Percentiles rank a stretch among this genome's conserved stretches.
phyloP scores from a whole-genome alignment of 345 rosid genomes.

The Jatropha curcas region DNA sequence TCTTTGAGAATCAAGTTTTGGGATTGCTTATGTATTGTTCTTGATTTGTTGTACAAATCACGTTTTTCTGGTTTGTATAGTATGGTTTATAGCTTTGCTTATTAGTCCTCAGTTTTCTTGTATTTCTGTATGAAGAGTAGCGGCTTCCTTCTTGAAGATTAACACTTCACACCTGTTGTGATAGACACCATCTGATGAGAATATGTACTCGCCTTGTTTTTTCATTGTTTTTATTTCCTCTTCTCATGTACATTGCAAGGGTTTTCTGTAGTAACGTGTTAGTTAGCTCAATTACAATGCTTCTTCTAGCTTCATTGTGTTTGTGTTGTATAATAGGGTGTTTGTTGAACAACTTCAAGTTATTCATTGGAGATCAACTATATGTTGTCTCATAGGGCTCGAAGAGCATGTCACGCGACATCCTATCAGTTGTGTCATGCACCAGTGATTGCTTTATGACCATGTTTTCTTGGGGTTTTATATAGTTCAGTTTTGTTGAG shows the following conservation, averaged over 20 bases:
- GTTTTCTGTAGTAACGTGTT: background rate
- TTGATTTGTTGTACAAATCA: constrained; percentile 5
- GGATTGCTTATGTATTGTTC: constrained; percentile 2
- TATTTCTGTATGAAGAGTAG: background rate
- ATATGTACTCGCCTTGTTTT: background rate
- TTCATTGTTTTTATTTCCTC: background rate
- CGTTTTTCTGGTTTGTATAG: constrained; percentile 7
- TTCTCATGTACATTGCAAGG: background rate
- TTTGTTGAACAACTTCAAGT: too few relatives aligned
- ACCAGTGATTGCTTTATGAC: too few relatives aligned
- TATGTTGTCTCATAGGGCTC: too few relatives aligned
- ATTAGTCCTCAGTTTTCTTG: background rate
- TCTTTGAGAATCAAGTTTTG: background rate
- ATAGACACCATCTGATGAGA: background rate
- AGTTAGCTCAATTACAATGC: background rate
- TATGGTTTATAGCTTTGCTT: constrained; percentile 7
- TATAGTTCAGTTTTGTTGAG: too few relatives aligned
- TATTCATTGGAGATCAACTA: too few relatives aligned
- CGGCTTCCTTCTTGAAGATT: background rate
- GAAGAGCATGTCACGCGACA: too few relatives aligned
- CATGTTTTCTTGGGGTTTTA: too few relatives aligned
- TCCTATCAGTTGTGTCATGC: too few relatives aligned
- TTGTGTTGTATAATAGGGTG: too few relatives aligned
- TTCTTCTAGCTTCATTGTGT: background rate
- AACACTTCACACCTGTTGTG: background rate